A percentile compares a stretch with the other conserved stretches of the same genome.
These are phyloP conservation scores for Ceratobasidium papillatum DNA, from an alignment of 1,284 basidiomycete species.

Conservation along the genomic window DNA sequence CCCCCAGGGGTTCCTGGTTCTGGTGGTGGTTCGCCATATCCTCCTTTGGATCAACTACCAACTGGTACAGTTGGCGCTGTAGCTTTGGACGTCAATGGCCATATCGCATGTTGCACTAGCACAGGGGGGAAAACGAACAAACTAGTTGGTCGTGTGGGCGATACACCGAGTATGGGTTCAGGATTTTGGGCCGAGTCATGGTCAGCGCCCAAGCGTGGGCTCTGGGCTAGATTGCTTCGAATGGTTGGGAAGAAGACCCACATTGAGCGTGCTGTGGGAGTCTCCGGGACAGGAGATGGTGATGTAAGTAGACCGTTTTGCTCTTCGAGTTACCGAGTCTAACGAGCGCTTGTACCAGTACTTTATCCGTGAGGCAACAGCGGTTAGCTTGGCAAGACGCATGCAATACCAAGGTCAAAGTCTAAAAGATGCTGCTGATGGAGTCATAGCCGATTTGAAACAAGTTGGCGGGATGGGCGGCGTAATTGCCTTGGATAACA, in stretches of 20 bases:
- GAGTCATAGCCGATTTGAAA: slow-evolving; percentile 65
- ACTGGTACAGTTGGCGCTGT: slow-evolving; percentile 85
- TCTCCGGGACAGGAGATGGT: slow-evolving; percentile 84
- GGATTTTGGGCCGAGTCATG: slow-evolving; percentile 88
- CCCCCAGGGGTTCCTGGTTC: slow-evolving; percentile 47
- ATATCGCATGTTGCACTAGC: slow-evolving; percentile 75
- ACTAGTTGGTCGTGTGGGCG: slow-evolving; percentile 67
- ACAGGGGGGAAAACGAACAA: slow-evolving; percentile 87
- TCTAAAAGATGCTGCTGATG: slow-evolving; percentile 62
- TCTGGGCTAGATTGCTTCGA: slow-evolving; percentile 56
- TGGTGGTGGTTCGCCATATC: slow-evolving; percentile 36
- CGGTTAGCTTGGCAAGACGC: slow-evolving; percentile 69
- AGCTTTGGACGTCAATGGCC: slow-evolving; percentile 75
- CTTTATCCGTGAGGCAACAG: slow-evolving; percentile 76
- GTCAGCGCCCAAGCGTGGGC: slow-evolving; percentile 54
- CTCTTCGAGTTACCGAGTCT: not conserved
- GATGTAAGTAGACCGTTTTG: slow-evolving; percentile 62
- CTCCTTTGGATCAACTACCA: slow-evolving; percentile 66
- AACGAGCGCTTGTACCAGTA: slow-evolving; percentile 58
- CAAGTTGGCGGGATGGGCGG: slow-evolving; percentile 70
- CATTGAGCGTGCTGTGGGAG: slow-evolving; percentile 64
- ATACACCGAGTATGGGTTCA: slow-evolving; percentile 78
- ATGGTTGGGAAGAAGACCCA: slow-evolving; percentile 51
- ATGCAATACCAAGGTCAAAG: slow-evolving; percentile 69
- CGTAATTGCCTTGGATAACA: slow-evolving; percentile 71